phyloP scores from a whole-genome alignment of 148 eudicot genomes.

The Camellia lanceoleosa region DNA sequence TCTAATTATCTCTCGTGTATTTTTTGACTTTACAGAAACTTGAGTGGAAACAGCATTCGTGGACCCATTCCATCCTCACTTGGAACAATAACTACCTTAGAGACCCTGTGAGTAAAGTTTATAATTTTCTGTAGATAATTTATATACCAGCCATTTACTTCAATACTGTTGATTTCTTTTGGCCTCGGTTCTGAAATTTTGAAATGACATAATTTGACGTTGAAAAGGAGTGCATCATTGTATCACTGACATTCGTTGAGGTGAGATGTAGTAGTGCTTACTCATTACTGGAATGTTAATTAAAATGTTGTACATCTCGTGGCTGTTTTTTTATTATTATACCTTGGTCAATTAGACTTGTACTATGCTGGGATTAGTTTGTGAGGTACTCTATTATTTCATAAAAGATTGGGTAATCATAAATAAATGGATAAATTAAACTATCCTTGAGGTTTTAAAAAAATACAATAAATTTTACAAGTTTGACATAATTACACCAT shows the following conservation, averaged over 20 bases:
- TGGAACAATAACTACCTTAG: constrained; percentile 59
- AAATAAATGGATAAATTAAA: background rate
- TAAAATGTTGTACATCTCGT: background rate
- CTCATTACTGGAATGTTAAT: no score
- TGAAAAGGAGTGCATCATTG: background rate
- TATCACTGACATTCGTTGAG: background rate
- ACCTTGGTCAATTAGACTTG: background rate
- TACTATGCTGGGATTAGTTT: background rate
- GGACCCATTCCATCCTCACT: constrained; percentile 79
- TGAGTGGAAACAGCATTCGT: constrained; percentile 90
- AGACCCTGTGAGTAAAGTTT: constrained; percentile 54
- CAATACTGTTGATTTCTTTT: background rate
- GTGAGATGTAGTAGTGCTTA: background rate
- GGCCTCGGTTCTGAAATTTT: background rate
- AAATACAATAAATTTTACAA: no score
- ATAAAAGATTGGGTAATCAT: no score
- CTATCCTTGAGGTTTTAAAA: no score
- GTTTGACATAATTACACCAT: no score
- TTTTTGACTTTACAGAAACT: constrained; percentile 57
- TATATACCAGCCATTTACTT: background rate
- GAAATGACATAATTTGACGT: background rate
- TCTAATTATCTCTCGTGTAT: background rate
- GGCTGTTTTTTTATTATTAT: background rate
- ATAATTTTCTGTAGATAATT: background rate
- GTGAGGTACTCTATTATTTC: background rate